Conservation (phyloP, 805 yeast species). For the Saccharomycopsis babjevae region DNA sequence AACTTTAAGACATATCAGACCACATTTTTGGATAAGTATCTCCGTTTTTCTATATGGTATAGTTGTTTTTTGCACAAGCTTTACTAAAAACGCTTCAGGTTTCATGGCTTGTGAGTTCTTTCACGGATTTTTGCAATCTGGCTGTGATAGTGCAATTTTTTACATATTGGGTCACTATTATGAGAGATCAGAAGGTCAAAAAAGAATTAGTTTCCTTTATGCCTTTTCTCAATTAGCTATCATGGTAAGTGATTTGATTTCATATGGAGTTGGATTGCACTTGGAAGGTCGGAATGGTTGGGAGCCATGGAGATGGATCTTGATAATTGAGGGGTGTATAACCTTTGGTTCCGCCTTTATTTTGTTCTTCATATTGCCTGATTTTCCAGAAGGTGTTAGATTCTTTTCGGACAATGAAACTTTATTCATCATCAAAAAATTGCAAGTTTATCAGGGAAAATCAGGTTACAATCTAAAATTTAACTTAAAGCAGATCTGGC, state of each 20-base stretch:
- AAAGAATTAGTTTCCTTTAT: slow-evolving; percentile 27
- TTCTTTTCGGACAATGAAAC: slow-evolving; percentile 33
- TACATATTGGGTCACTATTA: slow-evolving; percentile 36
- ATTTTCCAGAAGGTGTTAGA: slow-evolving; percentile 44
- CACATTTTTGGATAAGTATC: slow-evolving; percentile 33
- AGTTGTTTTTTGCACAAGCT: slow-evolving; percentile 35
- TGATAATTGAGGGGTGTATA: slow-evolving; percentile 39
- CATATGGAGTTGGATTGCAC: slow-evolving; percentile 20
- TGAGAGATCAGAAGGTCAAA: slow-evolving; percentile 32
- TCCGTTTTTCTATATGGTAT: slow-evolving; percentile 33
- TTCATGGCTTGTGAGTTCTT: slow-evolving; percentile 34
- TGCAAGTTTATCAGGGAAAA: slow-evolving; percentile 32
- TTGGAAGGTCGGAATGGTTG: slow-evolving; percentile 27
- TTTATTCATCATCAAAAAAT: slow-evolving; percentile 33
- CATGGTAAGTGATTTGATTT: slow-evolving; percentile 3
- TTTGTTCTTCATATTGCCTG: slow-evolving; percentile 35
- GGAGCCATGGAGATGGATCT: slow-evolving; percentile 42
- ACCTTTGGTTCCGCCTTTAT: slow-evolving; percentile 26
- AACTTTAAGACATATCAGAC: slow-evolving; percentile 29
- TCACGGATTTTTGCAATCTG: slow-evolving; percentile 35
- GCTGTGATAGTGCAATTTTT: slow-evolving; percentile 36
- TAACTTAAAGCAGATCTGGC: slow-evolving; percentile 24
- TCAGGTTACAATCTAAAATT: slow-evolving; percentile 28
- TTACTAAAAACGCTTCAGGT: slow-evolving; percentile 29
- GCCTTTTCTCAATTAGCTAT: background rate